Evolutionary conservation across 1,284 basidiomycete genomes (phyloP).

Genomic region (Exobasidium rhododendri): DNA sequence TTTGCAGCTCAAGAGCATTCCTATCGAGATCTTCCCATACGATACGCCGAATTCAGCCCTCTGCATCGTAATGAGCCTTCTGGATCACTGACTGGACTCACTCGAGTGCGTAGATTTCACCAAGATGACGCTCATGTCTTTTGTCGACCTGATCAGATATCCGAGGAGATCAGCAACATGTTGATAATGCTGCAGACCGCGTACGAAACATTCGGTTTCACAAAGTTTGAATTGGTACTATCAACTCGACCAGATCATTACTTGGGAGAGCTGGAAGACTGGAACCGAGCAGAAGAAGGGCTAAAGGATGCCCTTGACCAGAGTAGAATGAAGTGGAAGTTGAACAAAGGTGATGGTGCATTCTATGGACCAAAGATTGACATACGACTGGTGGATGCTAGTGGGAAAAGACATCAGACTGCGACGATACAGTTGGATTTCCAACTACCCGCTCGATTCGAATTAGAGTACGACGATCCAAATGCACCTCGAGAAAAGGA

Average conservation of each 20-base stretch:
- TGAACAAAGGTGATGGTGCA: conserved; percentile 50
- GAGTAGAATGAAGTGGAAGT: conserved; percentile 31
- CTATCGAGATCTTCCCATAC: conserved; percentile 91
- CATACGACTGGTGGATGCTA: conserved; percentile 47
- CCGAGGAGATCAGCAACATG: conserved; percentile 44
- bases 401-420: conserved; percentile 47
- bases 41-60: conserved; percentile 98
- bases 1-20: conserved; percentile 91
- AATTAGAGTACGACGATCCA: conserved; percentile 34
- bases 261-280: conserved; percentile 38
- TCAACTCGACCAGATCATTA: conserved; percentile 46
- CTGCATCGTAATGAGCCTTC: conserved; percentile 95
- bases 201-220: conserved; percentile 49
- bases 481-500: background rate
- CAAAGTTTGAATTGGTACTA: conserved; percentile 47
- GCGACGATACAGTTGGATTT: conserved; percentile 55
- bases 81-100: conserved; percentile 88
- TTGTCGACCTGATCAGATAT: conserved; percentile 72
- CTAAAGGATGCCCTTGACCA: conserved; percentile 36
- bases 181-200: conserved; percentile 49
- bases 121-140: conserved; percentile 98
- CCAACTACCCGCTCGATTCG: conserved; percentile 49
- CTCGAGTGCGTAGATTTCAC: conserved; percentile 88
- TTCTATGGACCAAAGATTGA: conserved; percentile 55
- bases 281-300: conserved; percentile 43